Evolutionary conservation across 148 eudicot species (phyloP).

Genomic region (Vaccinium corymbosum): DNA sequence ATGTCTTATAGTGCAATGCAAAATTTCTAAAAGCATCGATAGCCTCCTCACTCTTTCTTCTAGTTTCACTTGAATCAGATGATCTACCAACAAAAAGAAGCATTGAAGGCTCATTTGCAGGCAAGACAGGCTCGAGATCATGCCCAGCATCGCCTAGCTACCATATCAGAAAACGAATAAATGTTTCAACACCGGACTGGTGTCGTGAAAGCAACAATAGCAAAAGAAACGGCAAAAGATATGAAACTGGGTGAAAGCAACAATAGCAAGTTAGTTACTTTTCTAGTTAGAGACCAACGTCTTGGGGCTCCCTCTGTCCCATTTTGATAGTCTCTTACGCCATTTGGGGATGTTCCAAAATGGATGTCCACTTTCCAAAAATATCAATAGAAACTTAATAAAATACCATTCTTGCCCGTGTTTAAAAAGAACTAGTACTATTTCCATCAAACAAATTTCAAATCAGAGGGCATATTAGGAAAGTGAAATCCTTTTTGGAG

Average conservation of each 20-base stretch:
- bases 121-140: constrained; percentile 51
- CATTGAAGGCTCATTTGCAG: constrained; percentile 66
- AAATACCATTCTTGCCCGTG: too few species aligned
- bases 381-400: too few species aligned
- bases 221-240: background rate
- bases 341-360: too few species aligned
- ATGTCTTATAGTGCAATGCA: constrained; percentile 39
- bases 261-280: too few species aligned
- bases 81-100: constrained; percentile 78
- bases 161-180: constrained; percentile 4
- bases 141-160: constrained; percentile 53
- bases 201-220: background rate
- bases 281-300: too few species aligned
- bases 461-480: too few species aligned
- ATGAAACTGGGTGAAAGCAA: background rate
- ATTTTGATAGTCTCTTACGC: too few species aligned
- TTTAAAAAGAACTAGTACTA: too few species aligned
- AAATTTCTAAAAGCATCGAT: constrained; percentile 56
- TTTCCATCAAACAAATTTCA: too few species aligned
- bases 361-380: too few species aligned
- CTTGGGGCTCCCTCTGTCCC: too few species aligned
- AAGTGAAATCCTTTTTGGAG: too few species aligned
- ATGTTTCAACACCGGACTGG: background rate
- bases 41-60: constrained; percentile 54
- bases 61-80: constrained; percentile 45